Evolutionary conservation across 2,329 filamentous ascomycete species (phyloP), one percentile per base, ranked within the genome.

Genomic region (Aspergillus flavus): DNA sequence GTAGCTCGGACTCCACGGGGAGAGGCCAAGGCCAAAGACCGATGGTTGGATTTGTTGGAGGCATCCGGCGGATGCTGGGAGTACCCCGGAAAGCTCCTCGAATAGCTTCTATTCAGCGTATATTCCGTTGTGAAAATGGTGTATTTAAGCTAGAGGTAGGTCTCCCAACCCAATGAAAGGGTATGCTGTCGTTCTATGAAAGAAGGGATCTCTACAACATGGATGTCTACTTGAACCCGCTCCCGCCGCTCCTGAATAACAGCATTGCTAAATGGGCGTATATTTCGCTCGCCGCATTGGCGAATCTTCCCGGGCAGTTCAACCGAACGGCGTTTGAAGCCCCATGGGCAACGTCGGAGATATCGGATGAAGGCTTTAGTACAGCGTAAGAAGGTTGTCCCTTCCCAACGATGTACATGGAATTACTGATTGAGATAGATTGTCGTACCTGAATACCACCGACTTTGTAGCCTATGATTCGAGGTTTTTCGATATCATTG

Each of bases 401-500:
- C n/a, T 45, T 0, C n/a, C 2, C 57, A 16, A 26, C 28, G 5
- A 26, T 36, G 3, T 12, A 21, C 3, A 28, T 21, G 28, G 26
- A 6, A 2, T 39, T 5, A n/a, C 16, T 39, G 9, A 36, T 6
- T 2, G 2, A 12, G 6, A 26, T 23, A 55, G 61, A 0, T 36
- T 62, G 3, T 30, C 30, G 5, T 50, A 59, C 46, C 26, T 66
- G 10, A 66, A 64, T 28, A 59, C 41, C 0, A 66, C 64, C 0
- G 60, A 66, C 21, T 64, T 64, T 36, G 54, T 66, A 19, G 64
- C 64, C 10, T 66, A 66, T 21, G 62, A 66, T 53, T 11, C 41
- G 41, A 53, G 34, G 26, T 66, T 64, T 55, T 61, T 66, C 9
- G 50, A 64, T 14, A 61, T 64, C 28, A 56, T 66, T 41, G 62